Conservation (phyloP, 805 yeast species). For the Candida sonorensis region DNA sequence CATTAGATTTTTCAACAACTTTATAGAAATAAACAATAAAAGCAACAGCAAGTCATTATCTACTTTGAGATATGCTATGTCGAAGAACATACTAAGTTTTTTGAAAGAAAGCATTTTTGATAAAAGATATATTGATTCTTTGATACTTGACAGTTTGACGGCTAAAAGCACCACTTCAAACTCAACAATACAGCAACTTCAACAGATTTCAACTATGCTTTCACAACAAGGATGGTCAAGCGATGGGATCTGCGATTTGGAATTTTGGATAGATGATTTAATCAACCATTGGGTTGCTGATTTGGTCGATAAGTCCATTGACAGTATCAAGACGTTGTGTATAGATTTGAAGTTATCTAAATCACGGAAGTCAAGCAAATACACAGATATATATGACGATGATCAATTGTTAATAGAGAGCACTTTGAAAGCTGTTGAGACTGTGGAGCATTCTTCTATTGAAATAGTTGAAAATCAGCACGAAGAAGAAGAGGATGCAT, state of each 20-base stretch:
- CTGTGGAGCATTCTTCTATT: too few species aligned
- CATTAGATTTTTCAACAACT: conserved; percentile 18
- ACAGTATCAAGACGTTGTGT: conserved; percentile 19
- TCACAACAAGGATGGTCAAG: conserved; percentile 23
- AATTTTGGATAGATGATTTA: conserved; percentile 28
- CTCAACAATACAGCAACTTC: conserved; percentile 8
- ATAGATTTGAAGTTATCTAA: conserved; percentile 7
- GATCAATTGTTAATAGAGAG: conserved; percentile 4
- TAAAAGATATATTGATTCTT: conserved; percentile 18
- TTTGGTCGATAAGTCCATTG: conserved; percentile 19
- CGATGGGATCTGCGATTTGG: conserved; percentile 26
- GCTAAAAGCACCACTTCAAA: conserved; percentile 4
- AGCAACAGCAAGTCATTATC: conserved; percentile 12
- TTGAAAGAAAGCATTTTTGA: conserved; percentile 19
- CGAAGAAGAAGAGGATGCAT: conserved; percentile 10
- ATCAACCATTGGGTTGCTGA: conserved; percentile 22
- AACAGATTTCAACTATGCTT: conserved; percentile 15
- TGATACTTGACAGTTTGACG: conserved; percentile 19
- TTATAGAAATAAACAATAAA: conserved; percentile 9
- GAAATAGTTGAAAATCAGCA: too few species aligned
- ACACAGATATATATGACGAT: conserved; percentile 5
- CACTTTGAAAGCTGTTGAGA: conserved; percentile 1
- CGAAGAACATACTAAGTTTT: conserved; percentile 14
- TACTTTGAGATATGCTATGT: conserved; percentile 11
- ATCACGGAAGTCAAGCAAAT: conserved; percentile 5